phyloP scores from a whole-genome alignment of 1,139 yeast species.

The Geotrichum fermentans region DNA sequence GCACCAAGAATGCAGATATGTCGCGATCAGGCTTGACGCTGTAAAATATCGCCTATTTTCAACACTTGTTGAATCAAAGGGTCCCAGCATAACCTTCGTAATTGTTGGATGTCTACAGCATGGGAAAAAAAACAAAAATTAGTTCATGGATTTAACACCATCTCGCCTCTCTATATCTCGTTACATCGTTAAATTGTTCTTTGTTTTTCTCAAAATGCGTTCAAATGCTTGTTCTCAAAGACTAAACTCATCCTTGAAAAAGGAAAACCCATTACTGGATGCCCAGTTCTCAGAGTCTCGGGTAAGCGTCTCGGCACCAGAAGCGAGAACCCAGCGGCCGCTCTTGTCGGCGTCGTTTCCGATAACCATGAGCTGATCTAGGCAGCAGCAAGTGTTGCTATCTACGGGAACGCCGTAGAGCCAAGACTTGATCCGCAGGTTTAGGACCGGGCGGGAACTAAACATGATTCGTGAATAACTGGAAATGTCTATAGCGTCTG shows the following conservation, averaged over 20 bases:
- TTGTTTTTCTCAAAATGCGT: neutral
- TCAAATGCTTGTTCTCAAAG: slow-evolving; percentile 30
- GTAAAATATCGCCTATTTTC: too few relatives aligned
- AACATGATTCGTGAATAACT: slow-evolving; percentile 29
- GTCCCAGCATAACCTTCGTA: too few relatives aligned
- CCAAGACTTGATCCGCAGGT: slow-evolving; percentile 38
- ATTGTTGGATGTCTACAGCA: too few relatives aligned
- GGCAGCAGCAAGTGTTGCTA: slow-evolving; percentile 37
- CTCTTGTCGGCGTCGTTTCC: slow-evolving; percentile 42
- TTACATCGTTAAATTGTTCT: neutral
- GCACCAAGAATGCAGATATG: too few relatives aligned
- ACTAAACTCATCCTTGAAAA: slow-evolving; percentile 81
- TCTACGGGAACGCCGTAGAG: slow-evolving; percentile 35
- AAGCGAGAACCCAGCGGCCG: slow-evolving; percentile 80
- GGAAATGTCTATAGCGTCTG: neutral
- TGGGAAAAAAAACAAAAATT: too few relatives aligned
- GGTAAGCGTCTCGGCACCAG: slow-evolving; percentile 79
- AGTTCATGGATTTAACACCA: too few relatives aligned
- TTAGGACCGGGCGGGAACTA: slow-evolving; percentile 38
- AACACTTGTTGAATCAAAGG: too few relatives aligned
- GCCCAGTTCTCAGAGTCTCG: slow-evolving; percentile 80
- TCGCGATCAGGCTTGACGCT: too few relatives aligned
- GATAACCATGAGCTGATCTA: slow-evolving; percentile 31
- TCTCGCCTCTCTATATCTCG: too few relatives aligned
- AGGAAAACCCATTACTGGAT: slow-evolving; percentile 70